Base-by-base conservation (phyloP, 495 filamentous ascomycete species). In the Xylaria scruposa region DNA sequence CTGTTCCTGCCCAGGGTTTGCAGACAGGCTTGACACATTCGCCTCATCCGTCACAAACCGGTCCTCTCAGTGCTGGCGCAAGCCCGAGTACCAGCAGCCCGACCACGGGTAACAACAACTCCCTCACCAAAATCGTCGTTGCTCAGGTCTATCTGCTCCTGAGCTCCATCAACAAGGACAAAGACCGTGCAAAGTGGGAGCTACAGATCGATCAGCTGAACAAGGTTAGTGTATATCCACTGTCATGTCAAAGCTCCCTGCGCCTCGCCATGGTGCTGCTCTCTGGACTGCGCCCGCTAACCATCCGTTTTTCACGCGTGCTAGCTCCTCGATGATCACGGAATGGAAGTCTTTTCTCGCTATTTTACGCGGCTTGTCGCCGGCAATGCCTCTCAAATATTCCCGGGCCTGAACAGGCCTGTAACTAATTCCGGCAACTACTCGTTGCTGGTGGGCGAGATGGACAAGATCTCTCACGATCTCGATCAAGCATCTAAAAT, bases 91-190 rank as follows among this genome's bases (percentile, higher is more conserved):
- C 85, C 72, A 90, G 82, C 82, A 92, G 82, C 76, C 92, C 92
- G 78, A 88, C 88, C 61, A 83, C 84, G 74, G 83, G 83, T 75
- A 87, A 88, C 71, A 93, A 89, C 70, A 93, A 75, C 72, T 85
- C 85, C 75, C 83, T 93, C 69, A 88, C 93, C 53, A 97, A 94
- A 79, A 95, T 99, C 80, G 94, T 93, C 70, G 91, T 97, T 75
- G 94, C 95, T 68, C 97, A 99, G 86, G 90, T 98, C 68, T 97
- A 95, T 82, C 87, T 99, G 70, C 88, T 98, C 46, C 88, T 99
- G 70, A 95, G 94, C 84, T 93, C 93, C 33, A 92, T 97, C 78
- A 97, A 94, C 77, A 95, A 98, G 81, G 90, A 91, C 77, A 94
- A 93, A 81, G 93, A 95, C 81, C 91, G 92, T 80, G 88, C 91